Percentiles rank a stretch among this genome's conserved stretches.
These are phyloP conservation scores for Tylopilus felleus DNA, from an alignment of 768 basidiomycete genomes.

Conservation along the genomic window DNA sequence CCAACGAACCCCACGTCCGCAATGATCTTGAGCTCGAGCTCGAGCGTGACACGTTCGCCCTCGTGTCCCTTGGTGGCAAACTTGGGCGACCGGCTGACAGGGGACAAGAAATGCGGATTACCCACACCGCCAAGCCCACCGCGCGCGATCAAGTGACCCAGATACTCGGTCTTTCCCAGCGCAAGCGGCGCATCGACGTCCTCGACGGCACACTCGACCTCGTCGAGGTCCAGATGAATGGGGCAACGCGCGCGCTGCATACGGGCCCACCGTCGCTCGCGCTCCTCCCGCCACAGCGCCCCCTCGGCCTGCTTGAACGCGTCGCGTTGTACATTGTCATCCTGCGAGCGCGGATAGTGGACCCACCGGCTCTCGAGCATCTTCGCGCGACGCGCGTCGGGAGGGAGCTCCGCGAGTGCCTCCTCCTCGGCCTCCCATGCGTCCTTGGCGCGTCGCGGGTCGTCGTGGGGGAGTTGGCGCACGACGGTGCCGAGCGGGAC, in stretches of 20 bases:
- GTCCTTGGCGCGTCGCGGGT: conserved; percentile 60
- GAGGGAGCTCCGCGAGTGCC: conserved; percentile 44
- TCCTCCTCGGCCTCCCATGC: conserved; percentile 76
- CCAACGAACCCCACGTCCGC: conserved; percentile 97
- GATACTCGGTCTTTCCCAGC: conserved; percentile 44
- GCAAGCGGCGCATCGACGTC: conserved; percentile 56
- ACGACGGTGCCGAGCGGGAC: conserved; percentile 93
- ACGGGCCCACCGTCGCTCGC: conserved; percentile 50
- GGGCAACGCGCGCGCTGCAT: conserved; percentile 42
- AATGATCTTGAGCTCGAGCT: conserved; percentile 87
- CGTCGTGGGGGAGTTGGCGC: conserved; percentile 64
- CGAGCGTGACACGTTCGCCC: conserved; percentile 73
- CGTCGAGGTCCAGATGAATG: conserved; percentile 61
- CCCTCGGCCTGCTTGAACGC: conserved; percentile 72
- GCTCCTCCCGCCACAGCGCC: conserved; percentile 56
- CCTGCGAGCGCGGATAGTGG: conserved; percentile 69
- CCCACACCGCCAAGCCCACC: conserved; percentile 85
- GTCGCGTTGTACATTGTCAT: conserved; percentile 59
- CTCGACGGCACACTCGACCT: conserved; percentile 37
- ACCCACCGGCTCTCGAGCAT: conserved; percentile 71
- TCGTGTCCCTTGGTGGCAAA: conserved; percentile 76
- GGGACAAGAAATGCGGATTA: conserved; percentile 79
- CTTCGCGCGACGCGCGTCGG: conserved; percentile 47
- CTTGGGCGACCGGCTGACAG: conserved; percentile 75
- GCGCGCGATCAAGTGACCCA: conserved; percentile 64